Percentiles rank a stretch among this genome's conserved stretches.
Evolutionary conservation across 768 basidiomycete genomes (phyloP).

Genomic region (Saitozyma podzolica): DNA sequence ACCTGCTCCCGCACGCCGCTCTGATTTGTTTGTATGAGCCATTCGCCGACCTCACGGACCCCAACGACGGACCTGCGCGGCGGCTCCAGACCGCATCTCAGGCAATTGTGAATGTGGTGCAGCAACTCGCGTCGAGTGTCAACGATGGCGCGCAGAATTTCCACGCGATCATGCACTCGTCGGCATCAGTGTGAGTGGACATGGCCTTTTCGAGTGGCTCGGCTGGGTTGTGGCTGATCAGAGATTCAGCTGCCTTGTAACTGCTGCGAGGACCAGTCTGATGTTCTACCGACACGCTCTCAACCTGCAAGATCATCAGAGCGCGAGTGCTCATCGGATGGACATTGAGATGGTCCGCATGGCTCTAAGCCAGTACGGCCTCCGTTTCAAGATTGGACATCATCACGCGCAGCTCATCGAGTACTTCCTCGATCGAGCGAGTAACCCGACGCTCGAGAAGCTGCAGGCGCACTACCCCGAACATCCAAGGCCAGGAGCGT

Average conservation of each 20-base stretch:
- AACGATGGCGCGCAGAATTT: conserved; percentile 20
- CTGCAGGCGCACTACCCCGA: conserved; percentile 43
- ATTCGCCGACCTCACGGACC: conserved; percentile 41
- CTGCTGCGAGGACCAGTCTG: conserved; percentile 38
- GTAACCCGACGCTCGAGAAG: conserved; percentile 38
- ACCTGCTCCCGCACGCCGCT: conserved; percentile 42
- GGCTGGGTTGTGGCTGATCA: background rate
- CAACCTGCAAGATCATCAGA: conserved; percentile 24
- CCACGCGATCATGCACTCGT: conserved; percentile 38
- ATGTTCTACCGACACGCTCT: conserved; percentile 40
- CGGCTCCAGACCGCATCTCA: conserved; percentile 36
- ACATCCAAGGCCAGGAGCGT: conserved; percentile 43
- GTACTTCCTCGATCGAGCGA: conserved; percentile 45
- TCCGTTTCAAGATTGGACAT: conserved; percentile 42
- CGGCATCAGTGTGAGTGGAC: conserved; percentile 36
- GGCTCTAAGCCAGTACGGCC: conserved; percentile 35
- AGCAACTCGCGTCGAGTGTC: conserved; percentile 24
- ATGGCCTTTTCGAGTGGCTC: background rate
- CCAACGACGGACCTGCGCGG: conserved; percentile 24
- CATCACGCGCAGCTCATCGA: conserved; percentile 46
- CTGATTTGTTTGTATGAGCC: conserved; percentile 42
- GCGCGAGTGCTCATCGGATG: conserved; percentile 27
- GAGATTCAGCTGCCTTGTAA: conserved; percentile 32
- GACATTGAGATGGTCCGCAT: conserved; percentile 42
- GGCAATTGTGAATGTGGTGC: conserved; percentile 36